Base-by-base conservation (phyloP, 768 basidiomycete genomes). In the Tephrocybe sp. region DNA sequence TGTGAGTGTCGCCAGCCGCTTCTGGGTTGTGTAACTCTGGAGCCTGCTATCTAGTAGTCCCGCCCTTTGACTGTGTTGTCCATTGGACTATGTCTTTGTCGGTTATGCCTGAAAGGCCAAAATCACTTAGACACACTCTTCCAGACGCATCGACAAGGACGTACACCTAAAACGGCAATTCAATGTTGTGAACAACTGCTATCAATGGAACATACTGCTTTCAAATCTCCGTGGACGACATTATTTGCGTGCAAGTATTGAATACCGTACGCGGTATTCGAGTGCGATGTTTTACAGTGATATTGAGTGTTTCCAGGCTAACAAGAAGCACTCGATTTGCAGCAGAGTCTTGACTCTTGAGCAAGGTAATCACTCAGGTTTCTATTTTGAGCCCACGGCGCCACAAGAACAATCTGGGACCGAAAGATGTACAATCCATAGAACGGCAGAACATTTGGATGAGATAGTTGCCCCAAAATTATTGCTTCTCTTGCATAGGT, bases 181-280 rank as follows among this genome's bases (percentile, higher is more conserved):
- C 6, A n/a, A 36, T 7, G 4, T 9, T n/a, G 15, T 4, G 9
- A 4, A 10, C 6, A 12, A 36, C 7, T 12, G 34, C 34, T 9
- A 14, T 7, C 4, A 15, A 36, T 12, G 11, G 15, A 4, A 36
- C 34, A 14, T 15, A 63, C 64, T 23, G 61, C 64, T 60, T 66
- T 66, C 33, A 67, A 55, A 56, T 68, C 67, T 11, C 65, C 67
- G 48, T 68, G 67, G 15, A 65, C 58, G 10, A 68, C 58, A 11
- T 61, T 50, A 28, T 57, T 40, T n/a, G 25, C 37, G 46, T 68
- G 67, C 4, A 68, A 54, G 49, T 65, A 64, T n/a, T 59, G 39
- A 30, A 68, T 30, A 20, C 68, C 67, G 24, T 41, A 43, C 0
- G 61, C 62, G 12, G 62, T 51, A 38, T 69, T 65, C 10, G 57